Evolutionary conservation across 495 filamentous ascomycete species (phyloP).

Genomic region (Talaromyces wortmannii): DNA sequence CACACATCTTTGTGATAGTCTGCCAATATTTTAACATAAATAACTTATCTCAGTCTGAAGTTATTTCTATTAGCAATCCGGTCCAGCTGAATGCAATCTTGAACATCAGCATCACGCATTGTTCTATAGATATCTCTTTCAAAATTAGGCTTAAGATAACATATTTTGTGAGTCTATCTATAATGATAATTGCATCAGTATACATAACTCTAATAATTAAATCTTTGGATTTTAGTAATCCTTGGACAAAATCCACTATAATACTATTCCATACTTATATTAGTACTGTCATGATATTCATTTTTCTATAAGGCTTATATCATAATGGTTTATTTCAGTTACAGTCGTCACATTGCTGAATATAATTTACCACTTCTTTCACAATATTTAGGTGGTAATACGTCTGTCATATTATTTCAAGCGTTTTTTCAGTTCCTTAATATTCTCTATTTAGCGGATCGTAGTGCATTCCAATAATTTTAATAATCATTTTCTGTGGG

Average conservation of each 20-base stretch:
- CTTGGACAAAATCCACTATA: constrained; percentile 13
- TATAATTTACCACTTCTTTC: constrained; percentile 6
- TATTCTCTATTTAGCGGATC: background rate
- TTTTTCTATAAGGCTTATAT: constrained; percentile 9
- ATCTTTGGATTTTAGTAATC: background rate
- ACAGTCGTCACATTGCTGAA: constrained; percentile 3
- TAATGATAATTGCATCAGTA: too few relatives aligned
- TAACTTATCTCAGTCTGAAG: too few relatives aligned
- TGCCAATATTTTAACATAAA: too few relatives aligned
- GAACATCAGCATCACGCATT: too few relatives aligned
- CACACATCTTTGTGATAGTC: too few relatives aligned
- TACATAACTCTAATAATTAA: background rate
- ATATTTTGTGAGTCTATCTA: too few relatives aligned
- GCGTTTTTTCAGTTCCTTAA: constrained; percentile 1
- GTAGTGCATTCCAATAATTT: constrained; percentile 6
- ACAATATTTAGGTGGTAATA: constrained; percentile 2
- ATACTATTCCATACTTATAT: constrained; percentile 8
- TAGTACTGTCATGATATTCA: constrained; percentile 7
- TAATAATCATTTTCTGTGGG: constrained; percentile 1
- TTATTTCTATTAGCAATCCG: too few relatives aligned
- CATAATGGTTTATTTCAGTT: too few relatives aligned
- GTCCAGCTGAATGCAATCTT: too few relatives aligned
- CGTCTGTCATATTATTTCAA: constrained; percentile 6
- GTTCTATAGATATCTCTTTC: too few relatives aligned
- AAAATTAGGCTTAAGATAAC: too few relatives aligned